A percentile compares a stretch with the other conserved stretches of the same genome.
Conservation (phyloP, 2,329 filamentous ascomycete species). For the Teratosphaeria zuluensis region DNA sequence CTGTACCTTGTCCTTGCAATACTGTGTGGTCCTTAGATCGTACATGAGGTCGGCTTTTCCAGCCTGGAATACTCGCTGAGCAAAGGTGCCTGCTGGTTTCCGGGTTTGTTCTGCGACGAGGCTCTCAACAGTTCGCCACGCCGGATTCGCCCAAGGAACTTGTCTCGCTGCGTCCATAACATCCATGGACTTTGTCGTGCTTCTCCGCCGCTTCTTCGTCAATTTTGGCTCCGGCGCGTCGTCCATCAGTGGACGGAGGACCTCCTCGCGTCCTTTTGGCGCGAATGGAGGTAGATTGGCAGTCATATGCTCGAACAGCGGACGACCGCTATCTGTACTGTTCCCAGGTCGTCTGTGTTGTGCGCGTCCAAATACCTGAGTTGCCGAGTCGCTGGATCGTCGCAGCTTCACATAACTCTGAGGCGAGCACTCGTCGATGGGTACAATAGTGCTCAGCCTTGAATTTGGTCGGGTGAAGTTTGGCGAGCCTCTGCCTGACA, state of each 20-base stretch:
- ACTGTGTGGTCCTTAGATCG: conserved; percentile 5
- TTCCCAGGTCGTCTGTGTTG: background rate
- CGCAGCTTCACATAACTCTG: background rate
- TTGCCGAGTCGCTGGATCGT: background rate
- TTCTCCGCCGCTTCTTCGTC: background rate
- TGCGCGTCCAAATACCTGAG: background rate
- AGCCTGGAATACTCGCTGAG: conserved; percentile 13
- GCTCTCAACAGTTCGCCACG: background rate
- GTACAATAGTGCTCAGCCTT: background rate
- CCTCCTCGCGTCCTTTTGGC: conserved; percentile 1
- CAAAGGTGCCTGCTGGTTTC: conserved; percentile 7
- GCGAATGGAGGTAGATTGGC: conserved; percentile 1
- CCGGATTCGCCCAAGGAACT: background rate
- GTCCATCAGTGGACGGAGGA: background rate
- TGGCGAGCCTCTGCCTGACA: background rate
- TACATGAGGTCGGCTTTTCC: conserved; percentile 13
- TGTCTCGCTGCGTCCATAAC: conserved; percentile 4
- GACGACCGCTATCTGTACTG: background rate
- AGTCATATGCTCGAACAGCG: background rate
- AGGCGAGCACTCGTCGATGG: background rate
- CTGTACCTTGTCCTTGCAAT: conserved; percentile 7
- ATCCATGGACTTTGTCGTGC: conserved; percentile 2
- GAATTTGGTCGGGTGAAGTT: background rate
- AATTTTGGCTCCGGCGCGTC: background rate
- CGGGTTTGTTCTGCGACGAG: conserved; percentile 1